A percentile compares a stretch with the other conserved stretches of the same genome.
Conservation (phyloP, 2,329 filamentous ascomycete genomes). For the Fusarium sp. region DNA sequence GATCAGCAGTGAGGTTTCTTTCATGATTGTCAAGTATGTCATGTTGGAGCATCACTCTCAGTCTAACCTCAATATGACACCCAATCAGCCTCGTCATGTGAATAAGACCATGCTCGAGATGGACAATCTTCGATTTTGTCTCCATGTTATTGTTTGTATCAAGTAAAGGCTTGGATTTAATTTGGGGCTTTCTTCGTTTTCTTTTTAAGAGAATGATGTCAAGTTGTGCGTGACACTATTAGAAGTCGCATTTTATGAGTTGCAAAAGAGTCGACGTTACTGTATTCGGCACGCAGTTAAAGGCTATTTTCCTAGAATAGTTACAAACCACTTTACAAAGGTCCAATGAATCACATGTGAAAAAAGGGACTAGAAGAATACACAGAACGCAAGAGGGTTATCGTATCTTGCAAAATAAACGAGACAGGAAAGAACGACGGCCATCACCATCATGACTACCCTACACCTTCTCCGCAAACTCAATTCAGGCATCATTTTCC, state of each 20-base stretch:
- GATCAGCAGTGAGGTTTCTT: not conserved
- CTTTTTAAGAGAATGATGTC: not conserved
- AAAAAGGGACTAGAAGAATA: not conserved
- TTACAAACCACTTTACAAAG: not conserved
- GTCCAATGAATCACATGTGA: not conserved
- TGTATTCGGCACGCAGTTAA: not conserved
- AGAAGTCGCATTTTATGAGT: not conserved
- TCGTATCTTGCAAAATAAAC: not conserved
- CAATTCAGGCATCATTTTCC: slow-evolving; percentile 13
- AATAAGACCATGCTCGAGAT: not conserved
- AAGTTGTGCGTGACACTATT: not conserved
- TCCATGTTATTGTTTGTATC: not conserved
- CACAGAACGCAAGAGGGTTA: not conserved
- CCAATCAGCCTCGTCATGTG: not conserved
- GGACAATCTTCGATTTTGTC: not conserved
- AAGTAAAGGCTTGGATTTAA: too few relatives aligned
- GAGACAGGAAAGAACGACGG: not conserved
- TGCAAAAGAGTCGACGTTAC: not conserved
- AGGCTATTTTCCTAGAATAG: not conserved
- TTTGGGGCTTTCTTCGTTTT: not conserved
- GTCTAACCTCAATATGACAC: too few relatives aligned
- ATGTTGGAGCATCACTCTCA: not conserved
- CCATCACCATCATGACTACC: slow-evolving; percentile 13
- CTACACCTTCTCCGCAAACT: slow-evolving; percentile 30
- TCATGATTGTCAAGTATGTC: not conserved